These are phyloP conservation scores for Scheffersomyces quercinus DNA, from an alignment of 1,139 yeast species.

Conservation along the genomic window DNA sequence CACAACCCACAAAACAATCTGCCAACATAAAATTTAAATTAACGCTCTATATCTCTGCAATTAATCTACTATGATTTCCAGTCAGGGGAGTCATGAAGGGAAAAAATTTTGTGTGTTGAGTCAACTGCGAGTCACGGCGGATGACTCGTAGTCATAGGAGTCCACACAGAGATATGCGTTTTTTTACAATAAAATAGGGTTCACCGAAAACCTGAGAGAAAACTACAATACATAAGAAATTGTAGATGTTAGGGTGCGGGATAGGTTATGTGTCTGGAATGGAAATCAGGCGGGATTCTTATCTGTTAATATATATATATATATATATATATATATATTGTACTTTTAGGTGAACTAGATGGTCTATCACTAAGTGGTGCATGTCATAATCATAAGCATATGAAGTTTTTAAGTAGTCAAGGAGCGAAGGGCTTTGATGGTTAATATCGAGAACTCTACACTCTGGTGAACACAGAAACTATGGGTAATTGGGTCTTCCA, in stretches of 20 bases:
- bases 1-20: background rate
- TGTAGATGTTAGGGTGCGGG: no score
- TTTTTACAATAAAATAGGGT: background rate
- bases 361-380: no score
- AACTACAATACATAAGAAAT: no score
- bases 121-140: background rate
- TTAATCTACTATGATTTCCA: background rate
- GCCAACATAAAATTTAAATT: background rate
- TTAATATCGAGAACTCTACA: constrained; percentile 49
- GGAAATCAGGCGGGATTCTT: background rate
- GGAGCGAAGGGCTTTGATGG: constrained; percentile 20
- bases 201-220: no score
- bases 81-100: background rate
- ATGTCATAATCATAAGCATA: background rate
- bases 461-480: constrained; percentile 60
- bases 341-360: background rate
- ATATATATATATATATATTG: background rate
- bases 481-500: constrained; percentile 44
- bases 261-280: background rate
- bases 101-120: background rate
- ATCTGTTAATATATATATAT: background rate
- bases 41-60: background rate
- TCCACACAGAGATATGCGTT: background rate
- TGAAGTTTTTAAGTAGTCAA: constrained; percentile 2
- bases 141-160: constrained; percentile 8